A percentile compares a stretch with the other conserved stretches of the same genome.
Conservation (phyloP, 2,329 filamentous ascomycete genomes). For the Hypoxylon sp. region DNA sequence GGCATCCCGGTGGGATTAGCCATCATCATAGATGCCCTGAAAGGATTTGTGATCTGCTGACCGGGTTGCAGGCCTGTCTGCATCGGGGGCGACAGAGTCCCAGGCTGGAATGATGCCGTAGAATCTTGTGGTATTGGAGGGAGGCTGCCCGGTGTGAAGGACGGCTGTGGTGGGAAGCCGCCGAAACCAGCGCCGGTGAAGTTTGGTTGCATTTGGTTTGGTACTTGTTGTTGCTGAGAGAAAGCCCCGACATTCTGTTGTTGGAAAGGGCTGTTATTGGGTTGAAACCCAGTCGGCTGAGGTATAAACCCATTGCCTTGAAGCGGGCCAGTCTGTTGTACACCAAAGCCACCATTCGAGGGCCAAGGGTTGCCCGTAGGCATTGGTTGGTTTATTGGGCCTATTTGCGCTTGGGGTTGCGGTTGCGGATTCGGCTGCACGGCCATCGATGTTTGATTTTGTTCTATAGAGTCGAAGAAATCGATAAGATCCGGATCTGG, state of each 20-base stretch:
- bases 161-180: conserved; percentile 78
- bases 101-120: conserved; percentile 65
- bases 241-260: conserved; percentile 55
- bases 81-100: conserved; percentile 59
- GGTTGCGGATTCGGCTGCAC: conserved; percentile 59
- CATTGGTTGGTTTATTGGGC: conserved; percentile 50
- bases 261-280: conserved; percentile 62
- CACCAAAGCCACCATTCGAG: conserved; percentile 54
- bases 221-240: conserved; percentile 57
- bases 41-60: conserved; percentile 86
- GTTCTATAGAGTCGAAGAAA: conserved; percentile 94
- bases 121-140: conserved; percentile 72
- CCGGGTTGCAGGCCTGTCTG: conserved; percentile 62
- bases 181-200: conserved; percentile 85
- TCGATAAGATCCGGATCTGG: conserved; percentile 87
- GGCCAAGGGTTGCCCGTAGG: conserved; percentile 58
- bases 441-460: conserved; percentile 82
- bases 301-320: conserved; percentile 52
- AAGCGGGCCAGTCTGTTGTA: conserved; percentile 54
- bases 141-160: conserved; percentile 68
- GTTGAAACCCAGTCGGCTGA: conserved; percentile 57
- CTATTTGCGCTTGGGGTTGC: conserved; percentile 49
- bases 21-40: conserved; percentile 90
- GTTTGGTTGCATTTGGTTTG: conserved; percentile 62
- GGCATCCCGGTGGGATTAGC: conserved; percentile 66